Base-by-base conservation (phyloP, 1,284 basidiomycete species). In the Ustilago curta region DNA sequence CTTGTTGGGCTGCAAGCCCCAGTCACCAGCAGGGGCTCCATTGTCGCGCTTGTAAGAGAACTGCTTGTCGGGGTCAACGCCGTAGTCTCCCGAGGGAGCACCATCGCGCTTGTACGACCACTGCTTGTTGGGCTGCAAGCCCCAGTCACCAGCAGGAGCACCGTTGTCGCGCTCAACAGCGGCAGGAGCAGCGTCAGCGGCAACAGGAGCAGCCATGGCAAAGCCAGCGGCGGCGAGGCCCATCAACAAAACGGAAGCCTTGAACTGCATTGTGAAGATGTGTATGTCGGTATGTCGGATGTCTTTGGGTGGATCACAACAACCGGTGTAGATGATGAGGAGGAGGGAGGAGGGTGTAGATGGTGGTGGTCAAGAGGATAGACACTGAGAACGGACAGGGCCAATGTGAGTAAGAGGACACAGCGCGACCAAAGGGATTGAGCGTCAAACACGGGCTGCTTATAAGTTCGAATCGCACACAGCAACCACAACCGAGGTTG, bases 141-240 rank as follows among this genome's bases (percentile, higher is more conserved):
- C 53, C 16, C 23, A 57, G 56, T 65, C 55, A 12, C 11, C 56
- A 25, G 62, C n/a, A 16, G 64, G 57, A 11, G 57, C 63, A 16
- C 47, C 63, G n/a, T 47, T 50, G 47, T 56, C 66, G 40, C 61
- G 61, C 64, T 72, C 70, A 12, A 63, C 70, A 9, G 64, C 70
- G 19, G 64, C 57, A 8, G 51, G 40, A 8, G 65, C 44, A 21
- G 68, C 45, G 14, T 32, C 53, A 19, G 53, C 47, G 27, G 40
- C 25, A 44, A 40, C 59, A 32, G 70, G 70, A 27, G 70, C 70
- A 39, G 70, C 70, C 27, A 29, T 27, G 50, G 55, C 70, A 44
- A 69, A 42, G 61, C 65, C 65, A 25, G 49, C 61, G 50, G 59
- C 65, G 53, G 62, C 65, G 29, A 60, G 19, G 54, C 65, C 70